Evolutionary conservation across 2,329 filamentous ascomycete genomes (phyloP).

Genomic region (Fusarium circinatum): DNA sequence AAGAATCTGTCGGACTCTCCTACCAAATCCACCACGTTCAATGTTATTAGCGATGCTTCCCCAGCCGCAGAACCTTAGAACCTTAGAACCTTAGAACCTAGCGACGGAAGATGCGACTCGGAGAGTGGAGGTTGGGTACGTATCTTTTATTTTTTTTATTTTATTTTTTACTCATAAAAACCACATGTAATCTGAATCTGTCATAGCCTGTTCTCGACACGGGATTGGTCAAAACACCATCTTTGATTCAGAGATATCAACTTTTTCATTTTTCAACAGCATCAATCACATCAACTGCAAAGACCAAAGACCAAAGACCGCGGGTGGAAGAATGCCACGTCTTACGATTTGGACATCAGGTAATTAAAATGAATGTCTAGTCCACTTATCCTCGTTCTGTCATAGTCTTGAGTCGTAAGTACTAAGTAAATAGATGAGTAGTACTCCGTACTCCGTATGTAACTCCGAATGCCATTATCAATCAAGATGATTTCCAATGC

Average conservation of each 20-base stretch:
- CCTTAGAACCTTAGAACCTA: not conserved
- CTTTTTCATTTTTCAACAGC: constrained; percentile 19
- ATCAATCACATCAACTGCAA: constrained; percentile 11
- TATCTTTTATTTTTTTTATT: not conserved
- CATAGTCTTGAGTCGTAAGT: not conserved
- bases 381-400: not conserved
- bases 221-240: constrained; percentile 31
- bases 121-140: constrained; percentile 16
- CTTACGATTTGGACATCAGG: constrained; percentile 8
- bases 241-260: constrained; percentile 38
- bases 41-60: not conserved
- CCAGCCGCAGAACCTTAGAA: not conserved
- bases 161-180: not conserved
- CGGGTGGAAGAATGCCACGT: constrained; percentile 17
- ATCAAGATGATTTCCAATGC: constrained; percentile 5
- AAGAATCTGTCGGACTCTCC: constrained; percentile 2
- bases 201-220: constrained; percentile 28
- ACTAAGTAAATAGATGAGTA: not conserved
- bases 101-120: not conserved
- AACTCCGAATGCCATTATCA: constrained; percentile 3
- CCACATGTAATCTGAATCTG: constrained; percentile 41
- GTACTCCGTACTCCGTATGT: not conserved
- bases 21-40: constrained; percentile 1
- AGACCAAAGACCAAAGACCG: not conserved
- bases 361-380: not conserved